Percentiles rank a stretch among this genome's conserved stretches.
Conservation (phyloP, 495 filamentous ascomycete genomes). For the Hypoxylon trugodes region DNA sequence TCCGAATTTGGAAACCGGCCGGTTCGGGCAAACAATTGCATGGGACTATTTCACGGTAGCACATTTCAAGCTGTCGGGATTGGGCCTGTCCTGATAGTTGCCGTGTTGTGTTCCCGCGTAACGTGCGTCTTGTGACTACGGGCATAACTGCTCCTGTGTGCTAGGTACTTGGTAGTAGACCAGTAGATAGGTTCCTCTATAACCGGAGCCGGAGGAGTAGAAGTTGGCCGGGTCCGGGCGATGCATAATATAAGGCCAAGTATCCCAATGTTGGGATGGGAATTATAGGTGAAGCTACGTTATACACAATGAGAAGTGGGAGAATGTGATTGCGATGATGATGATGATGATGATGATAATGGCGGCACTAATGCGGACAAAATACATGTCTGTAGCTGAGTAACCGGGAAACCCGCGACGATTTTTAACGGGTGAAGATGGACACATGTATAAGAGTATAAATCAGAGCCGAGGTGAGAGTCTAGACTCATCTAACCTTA, state of each 20-base stretch:
- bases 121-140: slow-evolving; percentile 6
- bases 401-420: slow-evolving; percentile 11
- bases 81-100: background rate
- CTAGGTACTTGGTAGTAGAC: too few relatives aligned
- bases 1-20: slow-evolving; percentile 29
- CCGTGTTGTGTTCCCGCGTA: background rate
- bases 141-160: too few relatives aligned
- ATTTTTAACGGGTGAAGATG: background rate
- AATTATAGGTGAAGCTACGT: background rate
- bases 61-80: slow-evolving; percentile 27
- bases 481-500: slow-evolving; percentile 16
- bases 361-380: slow-evolving; percentile 20
- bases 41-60: slow-evolving; percentile 29
- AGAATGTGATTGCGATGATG: background rate
- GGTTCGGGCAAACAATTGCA: slow-evolving; percentile 24
- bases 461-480: slow-evolving; percentile 16
- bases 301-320: slow-evolving; percentile 1
- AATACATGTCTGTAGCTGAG: slow-evolving; percentile 13
- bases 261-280: too few relatives aligned
- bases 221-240: slow-evolving; percentile 13
- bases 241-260: too few relatives aligned
- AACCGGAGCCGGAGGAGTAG: slow-evolving; percentile 10
- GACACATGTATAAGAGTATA: slow-evolving; percentile 6
- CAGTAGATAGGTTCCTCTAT: too few relatives aligned
- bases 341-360: slow-evolving; percentile 4